Percentiles rank a stretch among this genome's conserved stretches.
These are phyloP conservation scores for Colletotrichum incanum DNA, from an alignment of 2,329 filamentous ascomycete species.

Conservation along the genomic window DNA sequence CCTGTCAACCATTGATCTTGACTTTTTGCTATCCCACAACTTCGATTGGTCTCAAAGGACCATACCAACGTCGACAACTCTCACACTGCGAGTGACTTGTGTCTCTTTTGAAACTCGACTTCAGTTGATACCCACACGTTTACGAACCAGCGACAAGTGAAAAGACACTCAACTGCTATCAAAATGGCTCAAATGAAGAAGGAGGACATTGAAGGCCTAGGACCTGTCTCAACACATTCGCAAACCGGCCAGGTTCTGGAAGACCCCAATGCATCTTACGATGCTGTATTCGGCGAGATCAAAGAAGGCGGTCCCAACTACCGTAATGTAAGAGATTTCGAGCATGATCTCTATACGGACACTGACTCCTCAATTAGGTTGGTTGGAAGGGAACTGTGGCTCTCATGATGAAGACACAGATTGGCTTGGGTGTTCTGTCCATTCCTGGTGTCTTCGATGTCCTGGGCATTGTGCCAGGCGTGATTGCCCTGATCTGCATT, in stretches of 20 bases:
- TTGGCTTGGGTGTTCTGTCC: conserved; percentile 64
- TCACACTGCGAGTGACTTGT: conserved; percentile 8
- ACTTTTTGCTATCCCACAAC: not conserved
- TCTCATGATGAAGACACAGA: conserved; percentile 63
- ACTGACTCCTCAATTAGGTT: conserved; percentile 48
- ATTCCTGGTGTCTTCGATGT: conserved; percentile 62
- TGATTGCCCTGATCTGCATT: conserved; percentile 59
- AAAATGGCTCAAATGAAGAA: conserved; percentile 35
- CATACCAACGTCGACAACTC: not conserved
- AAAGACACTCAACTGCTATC: not conserved
- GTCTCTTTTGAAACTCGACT: conserved; percentile 4
- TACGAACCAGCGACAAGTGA: not conserved
- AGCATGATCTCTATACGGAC: not conserved
- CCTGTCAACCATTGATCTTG: not conserved
- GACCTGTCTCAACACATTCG: conserved; percentile 18
- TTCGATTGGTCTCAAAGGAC: not conserved
- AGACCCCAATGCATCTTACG: conserved; percentile 41
- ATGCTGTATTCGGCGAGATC: conserved; percentile 52
- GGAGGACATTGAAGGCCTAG: conserved; percentile 34
- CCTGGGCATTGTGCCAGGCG: conserved; percentile 64
- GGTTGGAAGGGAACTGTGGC: conserved; percentile 60
- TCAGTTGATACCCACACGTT: not conserved
- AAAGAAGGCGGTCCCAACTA: conserved; percentile 51
- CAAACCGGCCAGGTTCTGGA: conserved; percentile 34
- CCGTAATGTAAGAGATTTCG: conserved; percentile 50